A percentile compares a stretch with the other conserved stretches of the same genome.
phyloP scores from a whole-genome alignment of 2,329 filamentous ascomycete genomes.

The Knufia petricola region DNA sequence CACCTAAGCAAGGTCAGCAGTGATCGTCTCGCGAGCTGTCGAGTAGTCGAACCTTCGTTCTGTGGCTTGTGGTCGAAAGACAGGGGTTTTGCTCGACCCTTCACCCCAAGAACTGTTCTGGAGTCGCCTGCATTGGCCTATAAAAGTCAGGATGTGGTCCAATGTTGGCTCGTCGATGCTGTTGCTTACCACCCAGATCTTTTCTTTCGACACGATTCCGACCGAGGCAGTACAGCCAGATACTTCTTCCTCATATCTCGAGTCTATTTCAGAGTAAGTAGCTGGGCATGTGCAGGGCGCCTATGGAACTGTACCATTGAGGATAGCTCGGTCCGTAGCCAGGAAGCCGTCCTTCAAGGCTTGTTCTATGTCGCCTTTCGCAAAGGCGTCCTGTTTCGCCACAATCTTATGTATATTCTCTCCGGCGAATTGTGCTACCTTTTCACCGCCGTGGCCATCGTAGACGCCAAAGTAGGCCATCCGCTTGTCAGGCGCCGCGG shows the following conservation, averaged over 20 bases:
- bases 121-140: slow-evolving; percentile 97
- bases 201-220: slow-evolving; percentile 75
- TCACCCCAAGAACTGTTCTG: slow-evolving; percentile 86
- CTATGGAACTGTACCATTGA: slow-evolving; percentile 59
- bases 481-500: slow-evolving; percentile 58
- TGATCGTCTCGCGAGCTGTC: too few species aligned
- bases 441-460: slow-evolving; percentile 94
- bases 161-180: slow-evolving; percentile 25
- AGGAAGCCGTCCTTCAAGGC: slow-evolving; percentile 95
- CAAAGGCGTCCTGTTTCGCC: slow-evolving; percentile 88
- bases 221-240: slow-evolving; percentile 96
- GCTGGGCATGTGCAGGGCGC: slow-evolving; percentile 3
- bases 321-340: slow-evolving; percentile 87
- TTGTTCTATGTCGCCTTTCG: slow-evolving; percentile 83
- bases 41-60: slow-evolving; percentile 98
- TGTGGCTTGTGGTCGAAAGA: slow-evolving; percentile 99
- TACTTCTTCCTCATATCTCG: slow-evolving; percentile 93
- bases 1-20: slow-evolving; percentile 47
- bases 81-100: slow-evolving; percentile 90
- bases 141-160: slow-evolving; percentile 23
- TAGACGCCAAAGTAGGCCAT: slow-evolving; percentile 97
- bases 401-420: slow-evolving; percentile 91
- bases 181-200: slow-evolving; percentile 78
- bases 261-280: slow-evolving; percentile 51
- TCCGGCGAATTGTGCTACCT: slow-evolving; percentile 86